Evolutionary conservation across 2,329 filamentous ascomycete genomes (phyloP).

Genomic region (Fusarium coffeatum): DNA sequence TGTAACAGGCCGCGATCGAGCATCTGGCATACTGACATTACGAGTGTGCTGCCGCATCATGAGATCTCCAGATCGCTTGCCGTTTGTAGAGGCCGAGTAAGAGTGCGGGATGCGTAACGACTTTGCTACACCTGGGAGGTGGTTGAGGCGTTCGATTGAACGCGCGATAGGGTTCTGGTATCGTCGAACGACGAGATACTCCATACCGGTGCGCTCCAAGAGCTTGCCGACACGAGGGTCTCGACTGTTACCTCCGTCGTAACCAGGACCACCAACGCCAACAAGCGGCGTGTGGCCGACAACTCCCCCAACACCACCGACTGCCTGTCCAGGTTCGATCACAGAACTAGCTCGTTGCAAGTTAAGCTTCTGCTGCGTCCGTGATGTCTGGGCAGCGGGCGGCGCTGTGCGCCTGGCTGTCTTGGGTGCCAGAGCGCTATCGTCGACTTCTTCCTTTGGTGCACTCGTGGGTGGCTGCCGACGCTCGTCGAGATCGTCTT

Average conservation of each 20-base stretch:
- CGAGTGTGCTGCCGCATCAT: conserved; percentile 54
- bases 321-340: conserved; percentile 70
- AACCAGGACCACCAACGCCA: conserved; percentile 65
- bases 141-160: conserved; percentile 61
- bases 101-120: conserved; percentile 61
- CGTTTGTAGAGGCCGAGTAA: conserved; percentile 53
- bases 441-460: conserved; percentile 51
- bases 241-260: conserved; percentile 61
- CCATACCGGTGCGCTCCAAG: conserved; percentile 76
- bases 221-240: conserved; percentile 74
- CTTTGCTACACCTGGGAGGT: conserved; percentile 64
- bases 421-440: conserved; percentile 62
- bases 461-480: conserved; percentile 33
- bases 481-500: conserved; percentile 41
- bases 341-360: conserved; percentile 78
- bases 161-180: conserved; percentile 77
- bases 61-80: conserved; percentile 50
- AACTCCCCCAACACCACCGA: conserved; percentile 51
- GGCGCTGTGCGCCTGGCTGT: conserved; percentile 55
- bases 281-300: conserved; percentile 61
- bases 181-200: conserved; percentile 78
- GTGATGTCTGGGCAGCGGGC: conserved; percentile 66
- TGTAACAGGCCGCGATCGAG: conserved; percentile 46
- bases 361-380: conserved; percentile 81
- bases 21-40: conserved; percentile 54